Conservation (phyloP, 331 rosid genomes). For the Erythrophleum ivorense region DNA sequence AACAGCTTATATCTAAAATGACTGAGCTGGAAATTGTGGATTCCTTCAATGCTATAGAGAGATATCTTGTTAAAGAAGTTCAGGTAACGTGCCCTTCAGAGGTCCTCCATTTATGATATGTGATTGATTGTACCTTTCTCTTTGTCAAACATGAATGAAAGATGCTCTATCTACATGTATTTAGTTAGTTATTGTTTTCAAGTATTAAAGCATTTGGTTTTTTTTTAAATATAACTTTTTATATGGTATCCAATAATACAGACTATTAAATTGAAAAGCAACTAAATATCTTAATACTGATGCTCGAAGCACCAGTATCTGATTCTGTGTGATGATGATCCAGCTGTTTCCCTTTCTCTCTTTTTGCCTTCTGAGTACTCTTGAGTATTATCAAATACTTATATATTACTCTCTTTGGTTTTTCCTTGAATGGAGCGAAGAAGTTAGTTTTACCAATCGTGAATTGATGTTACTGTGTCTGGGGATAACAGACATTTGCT, state of each 20-base stretch:
- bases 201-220: neutral
- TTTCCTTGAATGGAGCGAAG: neutral
- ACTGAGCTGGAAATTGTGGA: conserved; percentile 89
- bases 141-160: neutral
- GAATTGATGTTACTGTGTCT: neutral
- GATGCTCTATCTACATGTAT: conserved; percentile 2
- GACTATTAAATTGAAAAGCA: neutral
- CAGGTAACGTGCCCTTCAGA: conserved; percentile 56
- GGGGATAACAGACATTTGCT: neutral
- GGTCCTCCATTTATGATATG: conserved; percentile 18
- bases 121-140: conserved; percentile 7
- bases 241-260: neutral
- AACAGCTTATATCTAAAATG: conserved; percentile 62
- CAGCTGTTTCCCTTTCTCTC: neutral
- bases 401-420: neutral
- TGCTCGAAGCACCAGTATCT: neutral
- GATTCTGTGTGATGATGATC: neutral
- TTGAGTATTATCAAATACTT: neutral
- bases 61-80: conserved; percentile 72
- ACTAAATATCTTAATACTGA: conserved; percentile 26
- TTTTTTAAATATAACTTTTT: neutral
- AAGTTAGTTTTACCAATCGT: neutral
- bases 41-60: conserved; percentile 79
- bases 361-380: neutral
- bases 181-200: neutral